Conservation (phyloP, 495 filamentous ascomycete species). For the Pyrenula massariospora region DNA sequence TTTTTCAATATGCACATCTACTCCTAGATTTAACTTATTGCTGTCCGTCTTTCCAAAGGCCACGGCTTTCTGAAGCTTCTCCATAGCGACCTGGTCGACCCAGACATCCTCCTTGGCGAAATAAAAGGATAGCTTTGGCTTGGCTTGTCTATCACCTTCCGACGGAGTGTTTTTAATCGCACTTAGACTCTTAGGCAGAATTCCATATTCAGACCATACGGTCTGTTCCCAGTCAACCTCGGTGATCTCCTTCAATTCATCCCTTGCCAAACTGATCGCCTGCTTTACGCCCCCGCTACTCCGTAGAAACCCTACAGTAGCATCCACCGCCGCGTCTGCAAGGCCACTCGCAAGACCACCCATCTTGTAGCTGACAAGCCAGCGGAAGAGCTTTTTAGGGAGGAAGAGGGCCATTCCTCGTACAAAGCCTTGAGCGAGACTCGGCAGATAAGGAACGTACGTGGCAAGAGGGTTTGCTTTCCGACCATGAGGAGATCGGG, state of each 20-base stretch:
- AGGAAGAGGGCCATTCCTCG: constrained; percentile 38
- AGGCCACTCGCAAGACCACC: constrained; percentile 30
- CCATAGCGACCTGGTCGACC: background rate
- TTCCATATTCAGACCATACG: too few species aligned
- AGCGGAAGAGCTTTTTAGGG: constrained; percentile 34
- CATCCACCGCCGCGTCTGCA: constrained; percentile 38
- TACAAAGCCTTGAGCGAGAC: constrained; percentile 3
- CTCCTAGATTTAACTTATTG: background rate
- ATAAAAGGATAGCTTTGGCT: background rate
- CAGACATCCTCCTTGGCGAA: background rate
- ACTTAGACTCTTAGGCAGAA: too few species aligned
- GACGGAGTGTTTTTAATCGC: too few species aligned
- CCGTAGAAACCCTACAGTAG: constrained; percentile 49
- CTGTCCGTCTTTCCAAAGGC: background rate
- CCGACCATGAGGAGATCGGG: constrained; percentile 48
- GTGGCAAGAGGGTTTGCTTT: constrained; percentile 34
- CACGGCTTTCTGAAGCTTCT: background rate
- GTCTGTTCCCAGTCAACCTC: constrained; percentile 69
- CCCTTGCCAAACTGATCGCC: constrained; percentile 46
- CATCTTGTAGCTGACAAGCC: constrained; percentile 26
- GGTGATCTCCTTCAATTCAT: constrained; percentile 70
- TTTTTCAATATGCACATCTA: background rate
- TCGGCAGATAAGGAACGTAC: background rate
- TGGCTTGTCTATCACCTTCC: too few species aligned
- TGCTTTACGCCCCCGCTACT: constrained; percentile 44